These are phyloP conservation scores for Obba rivulosa DNA, from an alignment of 768 basidiomycete species.

Conservation along the genomic window DNA sequence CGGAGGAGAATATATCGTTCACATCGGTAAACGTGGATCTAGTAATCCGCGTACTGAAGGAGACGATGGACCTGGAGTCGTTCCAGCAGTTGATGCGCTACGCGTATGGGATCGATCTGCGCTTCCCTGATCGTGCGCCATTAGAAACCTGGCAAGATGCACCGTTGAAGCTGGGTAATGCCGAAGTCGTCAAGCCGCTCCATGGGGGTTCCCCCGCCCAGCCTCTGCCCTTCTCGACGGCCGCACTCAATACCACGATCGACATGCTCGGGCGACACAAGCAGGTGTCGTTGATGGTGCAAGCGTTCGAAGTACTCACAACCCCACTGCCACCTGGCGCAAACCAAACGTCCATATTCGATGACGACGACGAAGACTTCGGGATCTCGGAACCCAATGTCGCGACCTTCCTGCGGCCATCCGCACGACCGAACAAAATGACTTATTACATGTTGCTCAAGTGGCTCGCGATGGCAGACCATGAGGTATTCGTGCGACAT, in stretches of 20 bases:
- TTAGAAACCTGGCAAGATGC: conserved; percentile 34
- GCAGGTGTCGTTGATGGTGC: conserved; percentile 61
- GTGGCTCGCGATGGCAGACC: conserved; percentile 42
- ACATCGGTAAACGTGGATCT: conserved; percentile 63
- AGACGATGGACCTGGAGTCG: conserved; percentile 47
- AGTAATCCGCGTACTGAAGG: conserved; percentile 62
- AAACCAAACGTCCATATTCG: conserved; percentile 46
- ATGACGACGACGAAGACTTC: conserved; percentile 63
- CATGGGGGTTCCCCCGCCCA: conserved; percentile 2
- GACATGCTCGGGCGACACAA: conserved; percentile 61
- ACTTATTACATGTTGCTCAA: conserved; percentile 61
- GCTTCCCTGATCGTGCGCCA: conserved; percentile 65
- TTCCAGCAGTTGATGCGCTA: conserved; percentile 59
- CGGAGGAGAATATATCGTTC: conserved; percentile 37
- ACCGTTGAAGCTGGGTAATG: neutral
- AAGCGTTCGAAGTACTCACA: conserved; percentile 75
- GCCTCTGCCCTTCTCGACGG: conserved; percentile 36
- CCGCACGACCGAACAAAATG: conserved; percentile 58
- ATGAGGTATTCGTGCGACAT: conserved; percentile 57
- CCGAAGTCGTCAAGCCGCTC: neutral
- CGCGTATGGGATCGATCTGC: conserved; percentile 74
- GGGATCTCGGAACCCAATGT: conserved; percentile 35
- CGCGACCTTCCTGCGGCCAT: conserved; percentile 32
- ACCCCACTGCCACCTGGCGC: conserved; percentile 55
- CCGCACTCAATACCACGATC: conserved; percentile 68